These are phyloP conservation scores for Hymenoscyphus fructigenus DNA, from an alignment of 2,329 filamentous ascomycete species.

Conservation along the genomic window DNA sequence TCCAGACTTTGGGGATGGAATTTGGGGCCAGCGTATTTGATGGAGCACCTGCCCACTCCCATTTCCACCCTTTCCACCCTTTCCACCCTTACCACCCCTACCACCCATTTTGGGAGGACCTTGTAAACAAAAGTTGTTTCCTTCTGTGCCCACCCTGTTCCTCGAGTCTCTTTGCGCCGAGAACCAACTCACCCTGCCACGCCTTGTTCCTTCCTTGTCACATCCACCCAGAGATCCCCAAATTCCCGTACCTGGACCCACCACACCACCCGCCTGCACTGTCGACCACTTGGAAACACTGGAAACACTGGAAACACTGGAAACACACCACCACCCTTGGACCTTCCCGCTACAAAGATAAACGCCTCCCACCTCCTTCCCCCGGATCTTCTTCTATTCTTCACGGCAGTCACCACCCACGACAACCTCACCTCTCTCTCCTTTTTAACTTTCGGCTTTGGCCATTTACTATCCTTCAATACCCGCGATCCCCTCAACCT, in stretches of 20 bases:
- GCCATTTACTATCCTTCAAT: not conserved
- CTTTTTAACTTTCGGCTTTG: slow-evolving; percentile 2
- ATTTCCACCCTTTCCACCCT: not conserved
- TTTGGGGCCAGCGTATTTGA: no score
- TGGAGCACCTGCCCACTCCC: no score
- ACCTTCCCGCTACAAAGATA: not conserved
- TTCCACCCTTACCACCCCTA: no score
- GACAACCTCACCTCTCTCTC: not conserved
- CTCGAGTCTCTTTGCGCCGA: not conserved
- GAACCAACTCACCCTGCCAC: not conserved
- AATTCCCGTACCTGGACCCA: not conserved
- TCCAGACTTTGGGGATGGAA: no score
- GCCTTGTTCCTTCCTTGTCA: not conserved
- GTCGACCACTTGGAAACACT: not conserved
- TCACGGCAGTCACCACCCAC: not conserved
- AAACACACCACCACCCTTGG: not conserved
- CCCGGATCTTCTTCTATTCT: not conserved
- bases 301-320: not conserved
- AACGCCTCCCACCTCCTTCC: slow-evolving; percentile 4
- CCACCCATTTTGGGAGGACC: not conserved
- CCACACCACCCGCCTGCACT: not conserved
- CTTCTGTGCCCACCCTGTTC: not conserved
- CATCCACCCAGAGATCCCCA: not conserved
- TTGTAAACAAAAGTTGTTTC: not conserved
- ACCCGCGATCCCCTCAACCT: not conserved